These are phyloP conservation scores for Hypomyces rosellus DNA, from an alignment of 2,329 filamentous ascomycete species.

Conservation along the genomic window DNA sequence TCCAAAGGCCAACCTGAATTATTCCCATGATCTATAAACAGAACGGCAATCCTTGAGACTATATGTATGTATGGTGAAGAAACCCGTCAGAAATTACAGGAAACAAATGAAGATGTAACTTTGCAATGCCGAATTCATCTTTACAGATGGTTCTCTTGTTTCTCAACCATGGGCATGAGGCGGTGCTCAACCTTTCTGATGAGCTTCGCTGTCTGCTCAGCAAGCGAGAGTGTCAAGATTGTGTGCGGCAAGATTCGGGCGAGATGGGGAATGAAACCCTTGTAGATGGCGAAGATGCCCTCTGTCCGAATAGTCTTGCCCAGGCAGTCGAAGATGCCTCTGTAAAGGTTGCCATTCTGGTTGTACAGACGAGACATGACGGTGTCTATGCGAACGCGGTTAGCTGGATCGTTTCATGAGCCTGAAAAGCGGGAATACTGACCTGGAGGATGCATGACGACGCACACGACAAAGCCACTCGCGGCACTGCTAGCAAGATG, in stretches of 20 bases:
- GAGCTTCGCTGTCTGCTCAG: constrained; percentile 94
- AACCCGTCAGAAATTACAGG: constrained; percentile 2
- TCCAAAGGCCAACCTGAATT: constrained; percentile 1
- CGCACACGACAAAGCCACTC: constrained; percentile 94
- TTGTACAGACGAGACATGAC: constrained; percentile 99
- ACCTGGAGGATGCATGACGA: constrained; percentile 96
- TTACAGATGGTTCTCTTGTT: constrained; percentile 16
- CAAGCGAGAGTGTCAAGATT: constrained; percentile 83
- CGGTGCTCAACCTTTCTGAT: constrained; percentile 69
- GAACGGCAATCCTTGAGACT: constrained; percentile 2
- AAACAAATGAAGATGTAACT: neutral
- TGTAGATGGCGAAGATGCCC: constrained; percentile 89
- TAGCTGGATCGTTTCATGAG: constrained; percentile 6
- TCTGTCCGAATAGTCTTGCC: constrained; percentile 87
- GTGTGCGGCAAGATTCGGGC: constrained; percentile 94
- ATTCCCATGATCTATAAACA: constrained; percentile 13
- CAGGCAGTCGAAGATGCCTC: constrained; percentile 85
- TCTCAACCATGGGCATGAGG: constrained; percentile 39
- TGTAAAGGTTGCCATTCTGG: constrained; percentile 96
- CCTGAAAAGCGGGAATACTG: constrained; percentile 24
- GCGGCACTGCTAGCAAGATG: constrained; percentile 84
- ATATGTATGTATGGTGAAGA: constrained; percentile 3
- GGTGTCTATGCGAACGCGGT: constrained; percentile 54
- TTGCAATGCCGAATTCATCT: neutral
- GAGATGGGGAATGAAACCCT: constrained; percentile 92